phyloP scores from a whole-genome alignment of 768 basidiomycete genomes.

The Xerocomus potaroensis region DNA sequence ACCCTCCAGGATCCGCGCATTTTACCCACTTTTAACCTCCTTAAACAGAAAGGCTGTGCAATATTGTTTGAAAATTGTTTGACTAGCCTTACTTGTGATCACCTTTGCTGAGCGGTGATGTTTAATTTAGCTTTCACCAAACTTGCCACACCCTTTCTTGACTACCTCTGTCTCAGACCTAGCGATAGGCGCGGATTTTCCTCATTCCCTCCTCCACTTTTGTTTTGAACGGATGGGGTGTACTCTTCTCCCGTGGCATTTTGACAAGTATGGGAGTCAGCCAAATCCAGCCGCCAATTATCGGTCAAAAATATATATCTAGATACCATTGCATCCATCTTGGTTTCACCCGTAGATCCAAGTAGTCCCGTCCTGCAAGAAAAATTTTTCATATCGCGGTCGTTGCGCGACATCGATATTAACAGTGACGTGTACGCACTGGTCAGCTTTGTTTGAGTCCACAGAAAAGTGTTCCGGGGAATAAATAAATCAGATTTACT shows the following conservation, averaged over 20 bases:
- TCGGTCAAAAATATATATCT: too few species aligned
- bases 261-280: background rate
- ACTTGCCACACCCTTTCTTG: background rate
- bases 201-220: background rate
- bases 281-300: too few species aligned
- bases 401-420: too few species aligned
- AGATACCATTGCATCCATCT: too few species aligned
- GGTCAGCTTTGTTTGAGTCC: too few species aligned
- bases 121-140: background rate
- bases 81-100: conserved; percentile 14
- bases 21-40: conserved; percentile 23
- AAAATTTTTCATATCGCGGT: too few species aligned
- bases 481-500: too few species aligned
- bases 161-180: background rate
- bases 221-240: too few species aligned
- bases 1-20: conserved; percentile 39
- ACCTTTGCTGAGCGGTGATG: conserved; percentile 11
- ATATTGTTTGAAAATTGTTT: conserved; percentile 21
- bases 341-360: too few species aligned
- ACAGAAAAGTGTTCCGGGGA: too few species aligned
- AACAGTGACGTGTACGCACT: too few species aligned
- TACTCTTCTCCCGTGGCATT: background rate
- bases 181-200: background rate
- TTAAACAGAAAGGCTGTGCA: conserved; percentile 33
- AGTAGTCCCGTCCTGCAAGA: too few species aligned